A percentile compares a stretch with the other conserved stretches of the same genome.
These are phyloP conservation scores for Bruguiera hainesii DNA, from an alignment of 441 rosid species.

Conservation along the genomic window DNA sequence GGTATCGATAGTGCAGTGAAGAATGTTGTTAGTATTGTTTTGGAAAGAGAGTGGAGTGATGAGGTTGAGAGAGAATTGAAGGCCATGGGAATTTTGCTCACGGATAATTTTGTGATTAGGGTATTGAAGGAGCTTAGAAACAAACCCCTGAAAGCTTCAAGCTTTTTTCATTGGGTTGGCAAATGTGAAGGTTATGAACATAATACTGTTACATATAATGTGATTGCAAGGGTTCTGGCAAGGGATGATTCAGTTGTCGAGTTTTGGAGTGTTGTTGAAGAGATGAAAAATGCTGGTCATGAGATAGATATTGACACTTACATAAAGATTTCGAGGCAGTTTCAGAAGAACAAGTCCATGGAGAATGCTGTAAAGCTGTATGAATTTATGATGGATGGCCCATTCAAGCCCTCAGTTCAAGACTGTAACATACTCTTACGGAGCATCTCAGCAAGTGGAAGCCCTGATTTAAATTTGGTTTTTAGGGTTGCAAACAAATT, in stretches of 20 bases:
- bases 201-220: slow-evolving; percentile 27
- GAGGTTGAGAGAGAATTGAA: slow-evolving; percentile 56
- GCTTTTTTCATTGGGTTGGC: slow-evolving; percentile 61
- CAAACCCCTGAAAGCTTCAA: slow-evolving; percentile 52
- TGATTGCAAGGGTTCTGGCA: slow-evolving; percentile 50
- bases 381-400: slow-evolving; percentile 88
- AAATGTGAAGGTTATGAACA: slow-evolving; percentile 40
- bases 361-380: slow-evolving; percentile 73
- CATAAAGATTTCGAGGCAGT: slow-evolving; percentile 66
- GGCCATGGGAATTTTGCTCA: slow-evolving; percentile 43
- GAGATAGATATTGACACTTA: slow-evolving; percentile 75
- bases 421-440: slow-evolving; percentile 63
- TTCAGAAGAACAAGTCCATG: slow-evolving; percentile 67
- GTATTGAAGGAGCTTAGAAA: slow-evolving; percentile 59
- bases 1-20: slow-evolving; percentile 39
- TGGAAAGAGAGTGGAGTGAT: slow-evolving; percentile 39
- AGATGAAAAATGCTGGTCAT: slow-evolving; percentile 59
- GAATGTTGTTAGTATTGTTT: slow-evolving; percentile 37
- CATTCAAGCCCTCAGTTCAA: slow-evolving; percentile 64
- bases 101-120: slow-evolving; percentile 64
- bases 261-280: slow-evolving; percentile 64
- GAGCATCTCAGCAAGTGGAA: slow-evolving; percentile 43
- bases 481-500: slow-evolving; percentile 57
- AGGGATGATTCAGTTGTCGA: slow-evolving; percentile 55
- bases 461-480: slow-evolving; percentile 58